phyloP scores from a whole-genome alignment of 441 rosid genomes.

The Adansonia madagascariensis region DNA sequence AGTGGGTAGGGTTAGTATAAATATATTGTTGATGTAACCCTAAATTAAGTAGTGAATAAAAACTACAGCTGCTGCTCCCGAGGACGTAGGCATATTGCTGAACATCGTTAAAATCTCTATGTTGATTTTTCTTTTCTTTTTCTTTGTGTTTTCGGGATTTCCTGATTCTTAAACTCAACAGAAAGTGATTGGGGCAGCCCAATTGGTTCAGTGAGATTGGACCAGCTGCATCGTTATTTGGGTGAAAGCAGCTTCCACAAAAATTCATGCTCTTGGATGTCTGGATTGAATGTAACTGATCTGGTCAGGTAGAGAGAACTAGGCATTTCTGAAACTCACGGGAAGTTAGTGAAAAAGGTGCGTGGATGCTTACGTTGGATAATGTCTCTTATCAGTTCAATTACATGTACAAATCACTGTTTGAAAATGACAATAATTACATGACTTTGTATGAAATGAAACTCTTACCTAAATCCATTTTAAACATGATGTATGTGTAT shows the following conservation, averaged over 20 bases:
- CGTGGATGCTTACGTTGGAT: constrained; percentile 27
- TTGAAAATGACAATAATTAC: not conserved
- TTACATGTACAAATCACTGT: constrained; percentile 1
- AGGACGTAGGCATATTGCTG: too few species aligned
- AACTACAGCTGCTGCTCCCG: too few species aligned
- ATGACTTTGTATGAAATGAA: constrained; percentile 4
- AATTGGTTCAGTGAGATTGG: constrained; percentile 68
- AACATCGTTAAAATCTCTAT: too few species aligned
- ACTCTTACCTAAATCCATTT: constrained; percentile 14
- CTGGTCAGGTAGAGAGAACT: constrained; percentile 82
- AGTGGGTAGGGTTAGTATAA: too few species aligned
- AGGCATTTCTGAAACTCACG: constrained; percentile 69
- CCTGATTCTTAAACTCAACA: too few species aligned
- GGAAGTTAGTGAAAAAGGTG: constrained; percentile 64
- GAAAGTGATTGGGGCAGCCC: constrained; percentile 53
- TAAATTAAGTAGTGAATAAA: too few species aligned
- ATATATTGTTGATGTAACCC: too few species aligned
- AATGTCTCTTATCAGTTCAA: constrained; percentile 27
- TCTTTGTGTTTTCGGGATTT: too few species aligned
- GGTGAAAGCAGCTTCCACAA: constrained; percentile 47
- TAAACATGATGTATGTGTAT: not conserved
- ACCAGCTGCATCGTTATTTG: constrained; percentile 59
- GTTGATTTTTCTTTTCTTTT: too few species aligned
- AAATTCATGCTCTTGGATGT: constrained; percentile 85
- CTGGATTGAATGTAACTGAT: constrained; percentile 88